Percentiles rank a stretch among this genome's conserved stretches.
These are phyloP conservation scores for Penicillium sp. DNA, from an alignment of 2,329 filamentous ascomycete species.

Conservation along the genomic window DNA sequence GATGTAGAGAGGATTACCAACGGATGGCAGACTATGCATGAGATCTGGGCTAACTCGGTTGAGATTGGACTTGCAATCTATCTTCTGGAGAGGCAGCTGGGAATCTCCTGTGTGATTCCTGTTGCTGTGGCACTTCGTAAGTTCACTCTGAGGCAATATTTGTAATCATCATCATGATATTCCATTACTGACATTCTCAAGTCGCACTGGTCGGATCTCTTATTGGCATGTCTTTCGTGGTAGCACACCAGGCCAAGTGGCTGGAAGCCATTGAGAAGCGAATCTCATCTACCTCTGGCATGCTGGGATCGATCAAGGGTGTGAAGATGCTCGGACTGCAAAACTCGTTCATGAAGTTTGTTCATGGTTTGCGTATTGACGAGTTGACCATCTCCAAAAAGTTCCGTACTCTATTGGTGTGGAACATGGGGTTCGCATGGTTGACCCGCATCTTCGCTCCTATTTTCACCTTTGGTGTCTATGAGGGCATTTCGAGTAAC, in stretches of 20 bases:
- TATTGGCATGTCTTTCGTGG: conserved; percentile 38
- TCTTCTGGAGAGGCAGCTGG: conserved; percentile 43
- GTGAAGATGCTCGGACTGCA: conserved; percentile 54
- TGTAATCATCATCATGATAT: too few species aligned
- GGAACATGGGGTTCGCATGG: conserved; percentile 44
- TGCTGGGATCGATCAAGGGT: conserved; percentile 53
- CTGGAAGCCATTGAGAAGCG: conserved; percentile 52
- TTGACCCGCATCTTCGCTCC: conserved; percentile 45
- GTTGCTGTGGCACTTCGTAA: conserved; percentile 44
- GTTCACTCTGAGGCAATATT: neutral
- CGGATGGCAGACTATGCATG: conserved; percentile 45
- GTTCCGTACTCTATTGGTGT: conserved; percentile 45
- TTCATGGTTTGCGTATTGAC: conserved; percentile 42
- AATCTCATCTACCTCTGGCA: conserved; percentile 50
- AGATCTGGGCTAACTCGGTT: conserved; percentile 47
- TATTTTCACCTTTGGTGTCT: conserved; percentile 49
- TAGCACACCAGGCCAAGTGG: conserved; percentile 48
- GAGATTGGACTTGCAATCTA: conserved; percentile 50
- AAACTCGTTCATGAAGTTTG: conserved; percentile 38
- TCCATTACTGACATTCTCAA: conserved; percentile 3
- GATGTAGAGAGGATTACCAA: conserved; percentile 48
- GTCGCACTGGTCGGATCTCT: conserved; percentile 39
- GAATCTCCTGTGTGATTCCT: conserved; percentile 47
- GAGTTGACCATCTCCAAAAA: conserved; percentile 45
- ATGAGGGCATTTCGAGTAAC: conserved; percentile 42